Evolutionary conservation across 2,329 filamentous ascomycete species (phyloP), one percentile per base, ranked within the genome.

Genomic region (Ceratocystis destructans): DNA sequence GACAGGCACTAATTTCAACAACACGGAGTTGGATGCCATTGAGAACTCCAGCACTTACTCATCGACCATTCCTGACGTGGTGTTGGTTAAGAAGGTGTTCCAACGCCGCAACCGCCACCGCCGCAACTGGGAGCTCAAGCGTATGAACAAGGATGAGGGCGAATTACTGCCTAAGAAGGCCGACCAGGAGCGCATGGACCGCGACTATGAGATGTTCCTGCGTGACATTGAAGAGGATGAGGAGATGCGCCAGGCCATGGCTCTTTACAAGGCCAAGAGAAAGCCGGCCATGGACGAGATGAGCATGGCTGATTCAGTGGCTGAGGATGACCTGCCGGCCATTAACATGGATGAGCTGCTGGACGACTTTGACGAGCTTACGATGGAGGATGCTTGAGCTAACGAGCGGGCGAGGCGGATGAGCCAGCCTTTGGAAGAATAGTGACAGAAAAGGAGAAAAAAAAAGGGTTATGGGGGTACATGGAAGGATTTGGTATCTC

Each of bases 21-120:
- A 91, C 73, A 79, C 82, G 8, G 83, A 95, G 71, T 91, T 88
- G 71, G 91, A 96, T 71, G 88, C 87, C 65, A 82, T 96, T 44
- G 91, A 96, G 75, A 77, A 82, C 63, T 90, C 87, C 64, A 85
- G 85, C 74, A 85, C 87, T 63, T 93, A 95, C 76, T 79, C 84
- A 2, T 87, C 86, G 2, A 85, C 82, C 2, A 89, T 99, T 66
- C 94, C 94, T 0, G 94, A 99, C 72, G 94, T 97, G 0, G 78
- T 99, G 5, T 82, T 99, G 2, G 90, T 99, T 75, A 97, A 96
- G 90, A 99, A 99, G 77, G 87, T 90, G 81, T 99, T 95, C 77
- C 85, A 89, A 71, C 88, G 88, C 77, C 87, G 88, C 80, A 96
- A 93, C 83, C 83, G 85, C 74, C 77, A 77, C 72, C 87, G 86